Evolutionary conservation across 495 filamentous ascomycete genomes (phyloP), one percentile per base, ranked within the genome.

Genomic region (Aspergillus sclerotioniger): DNA sequence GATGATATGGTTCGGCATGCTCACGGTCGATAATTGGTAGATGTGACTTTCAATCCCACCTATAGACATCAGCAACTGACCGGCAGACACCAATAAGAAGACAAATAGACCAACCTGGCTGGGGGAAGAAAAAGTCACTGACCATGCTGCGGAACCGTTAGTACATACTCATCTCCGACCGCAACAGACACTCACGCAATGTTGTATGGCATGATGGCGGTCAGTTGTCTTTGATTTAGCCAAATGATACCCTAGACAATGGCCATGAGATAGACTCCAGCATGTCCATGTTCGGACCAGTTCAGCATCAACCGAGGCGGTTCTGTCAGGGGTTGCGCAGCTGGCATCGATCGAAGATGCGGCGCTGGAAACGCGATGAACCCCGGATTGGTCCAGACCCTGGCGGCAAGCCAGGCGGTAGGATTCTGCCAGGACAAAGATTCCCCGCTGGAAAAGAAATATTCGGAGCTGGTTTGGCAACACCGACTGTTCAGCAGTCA

Each of bases 91-190:
- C 29, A 9, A 3, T 6, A 8, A 28, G 16, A 16, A 8, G n/a
- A 17, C 47, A 12, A n/a, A 12, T 31, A 21, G 20, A 63, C 72
- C 53, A 69, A 84, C 85, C 92, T 43, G 93, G 92, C 64, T 98
- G 95, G 20, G 94, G 94, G 66, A 93, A 98, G 84, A 98, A 98
- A 83, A 93, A 97, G 78, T 98, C 94, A 81, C 93, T 92, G 80
- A 96, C 88, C 94, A 98, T 98, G 47, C 85, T 88, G 65, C 45
- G 51, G 4, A 43, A 53, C 39, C 66, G 46, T 58, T 61, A 61
- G 59, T 33, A 50, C 17, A n/a, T 2, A 37, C n/a, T 21, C 17
- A 32, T 12, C 45, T 47, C 39, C 32, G 50, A 41, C 33, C 35
- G 28, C 25, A 41, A 12, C 12, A 41, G 53, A 29, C 21, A 78